These are phyloP conservation scores for Cryptococcus sp. DNA, from an alignment of 1,284 basidiomycete genomes.

Conservation along the genomic window DNA sequence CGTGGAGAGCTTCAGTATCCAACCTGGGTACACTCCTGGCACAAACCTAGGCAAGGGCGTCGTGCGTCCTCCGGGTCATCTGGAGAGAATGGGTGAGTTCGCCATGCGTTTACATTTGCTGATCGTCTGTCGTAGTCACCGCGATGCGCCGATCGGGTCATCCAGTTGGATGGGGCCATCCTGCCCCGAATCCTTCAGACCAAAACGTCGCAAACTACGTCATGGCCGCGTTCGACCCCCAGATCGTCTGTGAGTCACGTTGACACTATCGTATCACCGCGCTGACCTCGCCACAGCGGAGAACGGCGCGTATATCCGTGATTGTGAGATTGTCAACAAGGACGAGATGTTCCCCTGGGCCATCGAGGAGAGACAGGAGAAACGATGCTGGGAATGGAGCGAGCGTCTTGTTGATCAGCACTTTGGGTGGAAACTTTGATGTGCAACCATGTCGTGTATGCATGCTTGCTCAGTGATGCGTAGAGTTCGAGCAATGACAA, in stretches of 20 bases:
- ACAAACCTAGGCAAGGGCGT: not conserved
- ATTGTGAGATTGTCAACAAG: not conserved
- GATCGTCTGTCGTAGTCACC: too few relatives aligned
- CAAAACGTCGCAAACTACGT: not conserved
- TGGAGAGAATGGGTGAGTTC: too few relatives aligned
- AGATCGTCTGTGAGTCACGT: too few relatives aligned
- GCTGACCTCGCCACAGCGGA: slow-evolving; percentile 1
- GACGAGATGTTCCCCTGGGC: slow-evolving; percentile 9
- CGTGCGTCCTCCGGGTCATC: too few relatives aligned
- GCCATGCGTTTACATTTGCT: too few relatives aligned
- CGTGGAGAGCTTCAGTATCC: slow-evolving; percentile 3
- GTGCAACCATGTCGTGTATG: too few relatives aligned
- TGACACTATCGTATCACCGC: not conserved
- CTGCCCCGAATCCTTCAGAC: not conserved
- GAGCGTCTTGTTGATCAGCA: slow-evolving; percentile 8
- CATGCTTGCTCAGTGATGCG: too few relatives aligned
- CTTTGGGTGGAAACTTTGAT: not conserved
- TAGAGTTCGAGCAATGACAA: too few relatives aligned
- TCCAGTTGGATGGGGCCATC: not conserved
- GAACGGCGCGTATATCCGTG: slow-evolving; percentile 7
- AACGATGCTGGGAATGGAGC: slow-evolving; percentile 7
- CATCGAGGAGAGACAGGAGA: slow-evolving; percentile 2
- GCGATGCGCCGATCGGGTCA: not conserved
- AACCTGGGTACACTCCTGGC: slow-evolving; percentile 4
- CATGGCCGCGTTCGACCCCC: too few relatives aligned